A percentile compares a stretch with the other conserved stretches of the same genome.
phyloP scores from a whole-genome alignment of 345 rosid genomes.

The Eucalyptus cladocalyx region DNA sequence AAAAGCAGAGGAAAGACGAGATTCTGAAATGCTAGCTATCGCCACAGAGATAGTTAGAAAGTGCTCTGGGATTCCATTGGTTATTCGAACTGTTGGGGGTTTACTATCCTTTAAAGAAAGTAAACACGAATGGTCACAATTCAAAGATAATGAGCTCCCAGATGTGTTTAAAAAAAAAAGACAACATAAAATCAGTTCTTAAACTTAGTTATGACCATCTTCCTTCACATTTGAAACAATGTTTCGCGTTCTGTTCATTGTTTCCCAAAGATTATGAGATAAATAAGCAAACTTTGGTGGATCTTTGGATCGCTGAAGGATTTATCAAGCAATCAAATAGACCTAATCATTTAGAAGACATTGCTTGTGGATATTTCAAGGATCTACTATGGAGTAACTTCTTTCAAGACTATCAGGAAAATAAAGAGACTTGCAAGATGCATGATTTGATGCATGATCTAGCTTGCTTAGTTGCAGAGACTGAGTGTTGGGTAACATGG shows the following conservation, averaged over 20 bases:
- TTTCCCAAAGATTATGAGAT: not conserved
- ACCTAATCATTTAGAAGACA: not conserved
- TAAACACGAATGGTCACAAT: fast-evolving
- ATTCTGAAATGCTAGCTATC: fast-evolving
- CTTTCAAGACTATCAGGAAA: not conserved
- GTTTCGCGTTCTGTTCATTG: not conserved
- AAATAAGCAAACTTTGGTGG: fast-evolving
- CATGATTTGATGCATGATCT: not conserved
- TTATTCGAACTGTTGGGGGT: not conserved
- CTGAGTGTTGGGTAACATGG: not conserved
- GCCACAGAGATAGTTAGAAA: fast-evolving
- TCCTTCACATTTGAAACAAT: not conserved
- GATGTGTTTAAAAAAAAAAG: no score
- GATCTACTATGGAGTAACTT: not conserved
- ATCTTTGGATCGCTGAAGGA: not conserved
- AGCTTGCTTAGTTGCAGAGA: fast-evolving
- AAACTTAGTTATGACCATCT: not conserved
- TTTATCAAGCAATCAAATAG: fast-evolving
- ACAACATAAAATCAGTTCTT: fast-evolving
- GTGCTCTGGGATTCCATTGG: not conserved
- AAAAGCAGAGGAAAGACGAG: not conserved
- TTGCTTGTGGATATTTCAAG: not conserved
- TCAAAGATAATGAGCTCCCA: fast-evolving
- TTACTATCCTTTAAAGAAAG: fast-evolving
- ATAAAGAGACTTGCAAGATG: not conserved